These are phyloP conservation scores for Fusarium beomiforme DNA, from an alignment of 2,329 filamentous ascomycete species.

Conservation along the genomic window DNA sequence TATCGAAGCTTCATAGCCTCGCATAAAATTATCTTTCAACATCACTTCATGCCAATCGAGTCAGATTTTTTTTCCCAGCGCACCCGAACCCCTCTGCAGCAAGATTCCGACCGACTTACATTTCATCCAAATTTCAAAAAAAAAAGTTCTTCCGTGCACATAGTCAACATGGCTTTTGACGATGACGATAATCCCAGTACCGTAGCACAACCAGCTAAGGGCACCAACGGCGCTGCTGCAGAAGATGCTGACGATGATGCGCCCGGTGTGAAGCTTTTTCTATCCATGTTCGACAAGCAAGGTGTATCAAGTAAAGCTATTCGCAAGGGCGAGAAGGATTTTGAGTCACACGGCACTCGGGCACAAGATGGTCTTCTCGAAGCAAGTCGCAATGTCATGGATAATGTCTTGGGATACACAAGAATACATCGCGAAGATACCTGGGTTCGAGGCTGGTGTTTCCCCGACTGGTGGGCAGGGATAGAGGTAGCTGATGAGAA, in stretches of 20 bases:
- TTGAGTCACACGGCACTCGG: constrained; percentile 89
- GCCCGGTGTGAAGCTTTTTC: constrained; percentile 85
- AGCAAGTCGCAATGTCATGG: constrained; percentile 86
- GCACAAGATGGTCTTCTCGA: constrained; percentile 82
- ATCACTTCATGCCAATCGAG: constrained; percentile 6
- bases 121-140: neutral
- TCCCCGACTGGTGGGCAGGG: constrained; percentile 66
- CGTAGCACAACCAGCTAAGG: constrained; percentile 26
- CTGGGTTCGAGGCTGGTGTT: constrained; percentile 77
- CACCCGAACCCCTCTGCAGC: neutral
- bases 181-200: constrained; percentile 54
- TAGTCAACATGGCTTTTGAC: constrained; percentile 54
- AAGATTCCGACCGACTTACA: neutral
- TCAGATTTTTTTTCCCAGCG: neutral
- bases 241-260: constrained; percentile 80
- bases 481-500: constrained; percentile 37
- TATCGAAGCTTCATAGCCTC: constrained; percentile 33
- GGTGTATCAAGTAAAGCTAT: constrained; percentile 71
- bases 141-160: neutral
- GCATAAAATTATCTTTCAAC: constrained; percentile 33
- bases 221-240: constrained; percentile 43
- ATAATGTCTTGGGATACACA: constrained; percentile 82
- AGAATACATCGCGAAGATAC: constrained; percentile 76
- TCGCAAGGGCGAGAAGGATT: constrained; percentile 95
- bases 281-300: constrained; percentile 61